Base-by-base conservation (phyloP, 139 green algal species). In the Zygnema circumcarinatum region DNA sequence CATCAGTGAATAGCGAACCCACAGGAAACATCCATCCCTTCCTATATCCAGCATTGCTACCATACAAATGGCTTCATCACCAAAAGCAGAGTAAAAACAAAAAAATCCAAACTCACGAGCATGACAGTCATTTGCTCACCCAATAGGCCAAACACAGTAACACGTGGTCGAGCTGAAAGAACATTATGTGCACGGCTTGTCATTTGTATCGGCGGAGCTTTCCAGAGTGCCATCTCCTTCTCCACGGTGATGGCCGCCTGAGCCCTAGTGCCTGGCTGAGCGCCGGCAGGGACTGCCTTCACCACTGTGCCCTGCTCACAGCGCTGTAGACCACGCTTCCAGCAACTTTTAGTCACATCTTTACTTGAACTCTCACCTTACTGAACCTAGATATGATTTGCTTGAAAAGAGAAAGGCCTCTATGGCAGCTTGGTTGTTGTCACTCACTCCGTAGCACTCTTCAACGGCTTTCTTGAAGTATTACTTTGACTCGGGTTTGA, bases 231-330 rank as follows among this genome's bases (percentile, higher is more conserved):
- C n/a, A 88, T 38, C 72, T 88, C 32, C 33, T 75, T 38, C 40
- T 88, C 83, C 36, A 88, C 33, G 11, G 83, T 86, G n/a, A 88
- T 42, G 40, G 74, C 83, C n/a, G 83, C 83, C 74, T 88, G 83
- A 74, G 83, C 83, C 22, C 83, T 38, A 2, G 83, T 88, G 73
- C 83, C 83, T 2, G 76, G 74, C 35, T 39, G 25, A 21, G 83
- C 83, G 22, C 76, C 76, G 20, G 21, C 47, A 1, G 83, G 83
- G 2, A 88, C 74, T 16, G 33, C 35, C 76, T 42, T 87, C 32
- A 86, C 79, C n/a, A 22, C 7, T 16, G 11, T 53, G 16, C 2
- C 40, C 52, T 80, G 40, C 36, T 29, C 52, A 29, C n/a, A 56
- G 22, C 80, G 38, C 25, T 79, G 80, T 7, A 35, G 21, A 33